phyloP scores from a whole-genome alignment of 1,284 basidiomycete species.

The Phaffia rhodozyma region DNA sequence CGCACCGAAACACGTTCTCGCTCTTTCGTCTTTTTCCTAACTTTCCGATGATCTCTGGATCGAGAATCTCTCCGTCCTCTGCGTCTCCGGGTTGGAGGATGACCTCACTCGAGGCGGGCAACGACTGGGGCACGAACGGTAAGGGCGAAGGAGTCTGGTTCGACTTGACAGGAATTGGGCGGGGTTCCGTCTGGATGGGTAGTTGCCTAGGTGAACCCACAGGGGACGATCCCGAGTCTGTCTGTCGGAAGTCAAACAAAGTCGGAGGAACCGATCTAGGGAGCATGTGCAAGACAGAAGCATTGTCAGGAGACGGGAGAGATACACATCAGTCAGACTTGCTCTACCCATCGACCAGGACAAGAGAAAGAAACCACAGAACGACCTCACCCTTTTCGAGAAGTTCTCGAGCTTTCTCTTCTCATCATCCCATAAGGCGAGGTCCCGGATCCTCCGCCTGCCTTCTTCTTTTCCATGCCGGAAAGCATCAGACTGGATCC shows the following conservation, averaged over 20 bases:
- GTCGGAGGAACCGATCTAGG: conserved; percentile 5
- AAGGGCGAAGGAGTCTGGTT: conserved; percentile 1
- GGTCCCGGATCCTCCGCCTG: too few species aligned
- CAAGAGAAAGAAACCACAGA: too few species aligned
- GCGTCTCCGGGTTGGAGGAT: conserved; percentile 10
- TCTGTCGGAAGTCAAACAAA: conserved; percentile 4
- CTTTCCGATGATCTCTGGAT: conserved; percentile 28
- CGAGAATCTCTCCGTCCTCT: conserved; percentile 22
- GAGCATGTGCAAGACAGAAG: too few species aligned
- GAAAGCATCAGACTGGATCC: too few species aligned
- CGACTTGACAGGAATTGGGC: background rate
- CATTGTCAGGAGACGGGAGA: too few species aligned
- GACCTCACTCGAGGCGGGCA: conserved; percentile 5
- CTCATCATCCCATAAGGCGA: too few species aligned
- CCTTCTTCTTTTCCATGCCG: too few species aligned
- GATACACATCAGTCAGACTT: too few species aligned
- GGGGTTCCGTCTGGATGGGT: background rate
- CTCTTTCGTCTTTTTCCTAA: conserved; percentile 44
- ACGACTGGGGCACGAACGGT: background rate
- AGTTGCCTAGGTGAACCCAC: background rate
- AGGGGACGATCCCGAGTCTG: background rate
- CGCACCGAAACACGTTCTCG: conserved; percentile 76
- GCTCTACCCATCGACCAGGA: too few species aligned
- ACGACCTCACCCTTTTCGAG: too few species aligned
- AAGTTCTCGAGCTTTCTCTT: too few species aligned